These are phyloP conservation scores for Eucalyptus camaldulensis DNA, from an alignment of 345 rosid species.

Conservation along the genomic window DNA sequence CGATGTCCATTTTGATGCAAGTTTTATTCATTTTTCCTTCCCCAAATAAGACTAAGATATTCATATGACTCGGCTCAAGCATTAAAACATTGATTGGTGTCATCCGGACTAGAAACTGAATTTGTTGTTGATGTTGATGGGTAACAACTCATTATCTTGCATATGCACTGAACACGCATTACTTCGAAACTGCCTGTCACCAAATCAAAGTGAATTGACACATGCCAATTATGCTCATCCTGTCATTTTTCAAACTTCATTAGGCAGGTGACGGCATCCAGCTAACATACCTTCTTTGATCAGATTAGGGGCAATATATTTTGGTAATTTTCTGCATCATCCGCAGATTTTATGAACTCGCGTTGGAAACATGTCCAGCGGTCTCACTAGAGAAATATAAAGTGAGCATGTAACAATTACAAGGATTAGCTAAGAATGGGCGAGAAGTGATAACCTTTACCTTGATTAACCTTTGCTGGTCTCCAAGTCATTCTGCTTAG, in stretches of 20 bases:
- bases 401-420: background rate
- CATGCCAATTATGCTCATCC: too few relatives aligned
- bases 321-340: background rate
- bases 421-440: background rate
- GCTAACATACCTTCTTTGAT: background rate
- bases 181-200: background rate
- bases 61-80: background rate
- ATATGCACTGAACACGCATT: background rate
- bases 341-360: background rate
- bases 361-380: too few relatives aligned
- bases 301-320: background rate
- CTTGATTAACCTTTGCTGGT: background rate
- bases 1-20: background rate
- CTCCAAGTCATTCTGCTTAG: background rate
- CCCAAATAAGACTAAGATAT: background rate
- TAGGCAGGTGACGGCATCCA: background rate
- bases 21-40: background rate
- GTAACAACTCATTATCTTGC: background rate
- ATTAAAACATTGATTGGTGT: background rate
- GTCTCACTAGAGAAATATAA: background rate
- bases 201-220: accelerated
- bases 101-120: background rate
- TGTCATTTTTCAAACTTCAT: background rate
- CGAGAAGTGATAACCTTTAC: background rate
- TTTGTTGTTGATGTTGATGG: background rate